A percentile compares a stretch with the other conserved stretches of the same genome.
phyloP scores from a whole-genome alignment of 23 red algal genomes.

The Gracilaria domingensis region DNA sequence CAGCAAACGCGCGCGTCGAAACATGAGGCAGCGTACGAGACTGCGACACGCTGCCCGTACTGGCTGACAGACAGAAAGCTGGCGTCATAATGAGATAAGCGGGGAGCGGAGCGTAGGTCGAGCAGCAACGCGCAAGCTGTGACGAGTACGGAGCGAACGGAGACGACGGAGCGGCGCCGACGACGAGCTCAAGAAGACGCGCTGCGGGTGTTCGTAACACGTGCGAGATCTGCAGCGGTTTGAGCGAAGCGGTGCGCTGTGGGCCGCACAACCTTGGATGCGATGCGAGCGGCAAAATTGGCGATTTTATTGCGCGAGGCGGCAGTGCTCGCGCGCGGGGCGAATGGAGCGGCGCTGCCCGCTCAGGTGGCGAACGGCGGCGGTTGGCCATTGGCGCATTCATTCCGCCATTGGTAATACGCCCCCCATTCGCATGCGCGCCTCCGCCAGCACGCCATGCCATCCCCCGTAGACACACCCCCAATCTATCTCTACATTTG shows the following conservation, averaged over 20 bases:
- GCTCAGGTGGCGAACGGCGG: neutral
- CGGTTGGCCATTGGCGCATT: neutral
- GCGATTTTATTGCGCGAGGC: neutral
- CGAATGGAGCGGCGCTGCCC: neutral
- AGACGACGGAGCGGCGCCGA: no score
- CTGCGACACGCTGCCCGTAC: slow-evolving; percentile 17
- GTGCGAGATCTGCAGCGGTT: slow-evolving; percentile 21
- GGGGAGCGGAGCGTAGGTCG: neutral
- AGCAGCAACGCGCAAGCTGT: neutral
- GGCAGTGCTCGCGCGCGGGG: neutral
- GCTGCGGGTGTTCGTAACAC: neutral
- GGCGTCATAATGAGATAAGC: slow-evolving; percentile 4
- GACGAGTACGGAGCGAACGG: neutral
- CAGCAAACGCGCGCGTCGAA: slow-evolving; percentile 1
- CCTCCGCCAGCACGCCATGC: no score
- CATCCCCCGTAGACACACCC: no score
- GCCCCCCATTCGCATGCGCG: no score
- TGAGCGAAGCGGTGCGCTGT: neutral
- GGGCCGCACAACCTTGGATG: neutral
- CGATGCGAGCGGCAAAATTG: neutral
- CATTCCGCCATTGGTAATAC: neutral
- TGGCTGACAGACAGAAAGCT: slow-evolving; percentile 25
- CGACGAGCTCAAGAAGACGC: slow-evolving; percentile 6
- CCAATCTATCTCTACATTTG: no score
- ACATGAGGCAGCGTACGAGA: slow-evolving; percentile 21